Evolutionary conservation across 2,329 filamentous ascomycete species (phyloP).

Genomic region (Aspergillus niger): DNA sequence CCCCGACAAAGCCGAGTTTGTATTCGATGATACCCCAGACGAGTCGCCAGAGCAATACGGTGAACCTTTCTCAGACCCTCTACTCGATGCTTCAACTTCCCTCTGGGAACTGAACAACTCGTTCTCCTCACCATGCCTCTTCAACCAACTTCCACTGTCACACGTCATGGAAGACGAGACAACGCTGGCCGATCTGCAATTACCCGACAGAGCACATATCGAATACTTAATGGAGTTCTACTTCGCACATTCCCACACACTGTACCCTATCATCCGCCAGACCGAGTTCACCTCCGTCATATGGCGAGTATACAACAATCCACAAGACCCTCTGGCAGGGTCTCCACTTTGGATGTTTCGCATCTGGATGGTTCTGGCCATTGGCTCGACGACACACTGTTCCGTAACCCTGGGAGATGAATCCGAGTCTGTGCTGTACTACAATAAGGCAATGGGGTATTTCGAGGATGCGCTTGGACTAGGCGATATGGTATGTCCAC

Average conservation of each 20-base stretch:
- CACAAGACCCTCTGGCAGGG: conserved; percentile 31
- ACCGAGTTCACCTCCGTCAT: conserved; percentile 40
- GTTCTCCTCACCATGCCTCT: not conserved
- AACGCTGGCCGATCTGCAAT: conserved; percentile 11
- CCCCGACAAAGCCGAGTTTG: conserved; percentile 48
- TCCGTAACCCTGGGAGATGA: conserved; percentile 49
- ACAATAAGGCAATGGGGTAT: conserved; percentile 49
- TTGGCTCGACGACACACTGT: conserved; percentile 49
- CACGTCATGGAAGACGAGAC: conserved; percentile 9
- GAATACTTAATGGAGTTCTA: conserved; percentile 45
- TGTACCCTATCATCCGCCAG: conserved; percentile 48
- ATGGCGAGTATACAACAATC: conserved; percentile 32
- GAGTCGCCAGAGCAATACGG: conserved; percentile 3
- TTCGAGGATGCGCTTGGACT: conserved; percentile 43
- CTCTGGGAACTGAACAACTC: not conserved
- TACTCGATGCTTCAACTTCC: not conserved
- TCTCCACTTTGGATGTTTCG: conserved; percentile 42
- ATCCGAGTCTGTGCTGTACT: conserved; percentile 46
- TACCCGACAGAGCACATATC: conserved; percentile 29
- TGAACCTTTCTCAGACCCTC: not conserved
- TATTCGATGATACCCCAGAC: conserved; percentile 33
- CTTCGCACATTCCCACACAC: conserved; percentile 51
- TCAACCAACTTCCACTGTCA: not conserved
- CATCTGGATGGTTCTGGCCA: conserved; percentile 55
- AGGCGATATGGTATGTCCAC: conserved; percentile 42